Base-by-base conservation (phyloP, 2,329 filamentous ascomycete genomes). In the Penicillium corylophilum region DNA sequence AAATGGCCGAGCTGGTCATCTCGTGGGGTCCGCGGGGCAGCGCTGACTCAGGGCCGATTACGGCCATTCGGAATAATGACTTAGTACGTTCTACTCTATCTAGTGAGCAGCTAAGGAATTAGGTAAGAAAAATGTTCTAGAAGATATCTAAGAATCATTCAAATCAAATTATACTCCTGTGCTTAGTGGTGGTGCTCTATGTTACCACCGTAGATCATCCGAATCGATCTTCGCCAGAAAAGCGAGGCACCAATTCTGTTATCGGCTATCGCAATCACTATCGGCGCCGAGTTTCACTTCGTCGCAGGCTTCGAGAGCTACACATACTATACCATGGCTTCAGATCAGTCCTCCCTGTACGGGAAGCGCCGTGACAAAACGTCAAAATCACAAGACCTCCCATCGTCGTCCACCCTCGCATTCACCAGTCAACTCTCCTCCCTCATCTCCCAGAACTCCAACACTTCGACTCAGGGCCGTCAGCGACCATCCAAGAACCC, bases 351-450 rank as follows among this genome's bases (percentile, higher is more conserved):
- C 60, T 79, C 64, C 13, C 82, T 96, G 13, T 96, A 96, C 72
- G 90, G 90, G 65, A 82, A 87, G 46, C 82, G 83, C 48, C 83
- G 84, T 33, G 77, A 82, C 10, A 93, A 91, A 71, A 85, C 85
- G 36, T 68, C 71, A 54, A 68, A 68, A 46, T 72, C 55, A 33
- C 48, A 75, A 63, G 79, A 82, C 59, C 86, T 57, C 23, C 79
- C 81, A 18, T 83, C 84, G 16, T 83, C 91, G 16, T 87, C 83
- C 45, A 87, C 84, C 40, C 83, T 96, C 48, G 85, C 90, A 67
- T 97, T 99, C 76, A 85, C 88, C n/a, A 89, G 90, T 10, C 89
- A 94, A 59, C 83, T 97, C 56, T 87, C 88, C 62, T 89, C 86
- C 41, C 84, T 96, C 49, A 90, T 96, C 73, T 78, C 86, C 48